phyloP scores from a whole-genome alignment of 768 basidiomycete species.

The Chalciporus chontae region DNA sequence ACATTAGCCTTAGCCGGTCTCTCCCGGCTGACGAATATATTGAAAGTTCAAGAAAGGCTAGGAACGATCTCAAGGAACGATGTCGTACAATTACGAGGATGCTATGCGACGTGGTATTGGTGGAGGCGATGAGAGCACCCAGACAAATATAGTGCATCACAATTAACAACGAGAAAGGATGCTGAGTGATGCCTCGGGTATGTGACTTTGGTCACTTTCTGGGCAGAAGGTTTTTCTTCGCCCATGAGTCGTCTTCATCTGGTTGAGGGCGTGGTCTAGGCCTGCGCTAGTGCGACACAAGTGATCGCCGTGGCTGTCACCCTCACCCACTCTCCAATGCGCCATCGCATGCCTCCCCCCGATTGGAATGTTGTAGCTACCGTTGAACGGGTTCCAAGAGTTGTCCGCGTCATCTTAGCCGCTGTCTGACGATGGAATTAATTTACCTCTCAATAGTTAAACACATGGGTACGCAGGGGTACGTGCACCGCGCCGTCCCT shows the following conservation, averaged over 20 bases:
- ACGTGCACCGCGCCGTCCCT: slow-evolving; percentile 4
- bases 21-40: background rate
- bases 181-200: slow-evolving; percentile 9
- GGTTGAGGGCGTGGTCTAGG: slow-evolving; percentile 11
- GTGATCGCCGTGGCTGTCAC: background rate
- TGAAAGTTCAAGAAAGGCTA: slow-evolving; percentile 8
- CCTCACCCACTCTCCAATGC: background rate
- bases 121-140: slow-evolving; percentile 19
- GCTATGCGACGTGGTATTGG: slow-evolving; percentile 12
- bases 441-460: slow-evolving; percentile 30
- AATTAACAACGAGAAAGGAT: slow-evolving; percentile 32
- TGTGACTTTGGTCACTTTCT: slow-evolving; percentile 13
- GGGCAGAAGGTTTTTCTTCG: background rate
- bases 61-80: slow-evolving; percentile 21
- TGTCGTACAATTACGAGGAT: slow-evolving; percentile 27
- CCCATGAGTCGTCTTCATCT: slow-evolving; percentile 7
- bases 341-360: background rate
- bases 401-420: slow-evolving; percentile 8
- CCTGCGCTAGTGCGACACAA: slow-evolving; percentile 9
- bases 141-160: slow-evolving; percentile 31
- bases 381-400: slow-evolving; percentile 12
- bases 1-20: background rate
- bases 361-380: slow-evolving; percentile 13
- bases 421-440: slow-evolving; percentile 20
- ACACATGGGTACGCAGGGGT: background rate